A percentile compares a stretch with the other conserved stretches of the same genome.
These are phyloP conservation scores for Pseudopithomyces maydicus DNA, from an alignment of 2,329 filamentous ascomycete genomes.

Conservation along the genomic window DNA sequence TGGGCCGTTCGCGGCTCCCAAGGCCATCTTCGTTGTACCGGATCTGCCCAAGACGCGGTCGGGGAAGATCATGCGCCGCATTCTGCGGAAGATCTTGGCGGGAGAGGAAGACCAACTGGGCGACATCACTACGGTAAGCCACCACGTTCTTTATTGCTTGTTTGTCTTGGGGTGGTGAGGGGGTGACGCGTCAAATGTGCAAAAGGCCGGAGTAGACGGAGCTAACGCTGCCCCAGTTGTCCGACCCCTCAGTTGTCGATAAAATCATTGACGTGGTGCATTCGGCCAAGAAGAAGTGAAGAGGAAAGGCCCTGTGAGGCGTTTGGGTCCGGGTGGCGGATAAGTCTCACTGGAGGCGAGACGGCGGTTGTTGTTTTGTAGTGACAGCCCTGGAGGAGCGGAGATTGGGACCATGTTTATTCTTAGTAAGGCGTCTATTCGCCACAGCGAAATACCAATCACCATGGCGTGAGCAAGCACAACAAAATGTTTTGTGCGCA, in stretches of 20 bases:
- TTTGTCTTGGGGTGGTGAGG: background rate
- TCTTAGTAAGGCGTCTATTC: background rate
- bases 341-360: background rate
- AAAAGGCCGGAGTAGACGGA: constrained; percentile 8
- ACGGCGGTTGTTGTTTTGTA: no score
- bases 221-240: constrained; percentile 64
- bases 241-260: constrained; percentile 85
- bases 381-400: background rate
- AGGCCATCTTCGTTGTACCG: constrained; percentile 86
- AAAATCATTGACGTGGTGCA: constrained; percentile 88
- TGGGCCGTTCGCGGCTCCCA: constrained; percentile 94
- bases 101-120: constrained; percentile 97
- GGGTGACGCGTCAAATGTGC: constrained; percentile 36
- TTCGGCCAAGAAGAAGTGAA: constrained; percentile 51
- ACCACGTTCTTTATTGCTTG: constrained; percentile 2
- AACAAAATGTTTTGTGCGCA: background rate
- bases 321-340: constrained; percentile 12
- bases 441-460: background rate
- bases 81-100: constrained; percentile 94
- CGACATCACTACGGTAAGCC: constrained; percentile 84
- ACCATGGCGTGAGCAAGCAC: background rate
- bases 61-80: constrained; percentile 98
- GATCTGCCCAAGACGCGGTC: constrained; percentile 97
- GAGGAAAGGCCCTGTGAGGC: background rate
- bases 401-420: background rate